Conservation (phyloP, 768 basidiomycete species). For the Termitomyces sp. region DNA sequence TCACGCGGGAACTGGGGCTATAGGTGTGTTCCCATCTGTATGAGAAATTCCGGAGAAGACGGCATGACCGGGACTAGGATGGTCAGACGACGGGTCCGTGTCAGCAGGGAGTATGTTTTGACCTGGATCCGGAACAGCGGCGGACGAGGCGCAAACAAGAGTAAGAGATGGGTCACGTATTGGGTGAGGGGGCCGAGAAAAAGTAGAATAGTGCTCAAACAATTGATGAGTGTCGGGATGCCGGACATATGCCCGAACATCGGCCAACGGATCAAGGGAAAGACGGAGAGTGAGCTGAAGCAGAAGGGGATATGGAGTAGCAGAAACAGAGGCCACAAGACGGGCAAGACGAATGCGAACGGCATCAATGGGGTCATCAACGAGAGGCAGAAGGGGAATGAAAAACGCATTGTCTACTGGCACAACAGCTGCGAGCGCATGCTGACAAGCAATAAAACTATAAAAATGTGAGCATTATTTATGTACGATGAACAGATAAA, state of each 20-base stretch:
- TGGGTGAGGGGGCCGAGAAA: slow-evolving; percentile 29
- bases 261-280: slow-evolving; percentile 49
- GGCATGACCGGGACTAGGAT: background rate
- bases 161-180: background rate
- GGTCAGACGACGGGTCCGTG: slow-evolving; percentile 2
- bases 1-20: slow-evolving; percentile 10
- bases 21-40: slow-evolving; percentile 9
- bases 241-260: slow-evolving; percentile 57
- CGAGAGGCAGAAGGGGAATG: slow-evolving; percentile 47
- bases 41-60: slow-evolving; percentile 2
- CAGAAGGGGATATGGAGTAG: slow-evolving; percentile 26
- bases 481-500: slow-evolving; percentile 2
- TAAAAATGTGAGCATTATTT: slow-evolving; percentile 8
- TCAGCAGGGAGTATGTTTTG: background rate
- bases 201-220: slow-evolving; percentile 20
- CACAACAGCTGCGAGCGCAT: slow-evolving; percentile 46
- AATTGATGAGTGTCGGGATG: slow-evolving; percentile 16
- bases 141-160: background rate
- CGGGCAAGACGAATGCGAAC: slow-evolving; percentile 86
- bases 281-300: slow-evolving; percentile 39
- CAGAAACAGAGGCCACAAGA: slow-evolving; percentile 36
- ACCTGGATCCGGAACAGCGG: background rate
- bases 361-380: slow-evolving; percentile 67
- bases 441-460: slow-evolving; percentile 73
- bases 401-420: slow-evolving; percentile 46